Conservation (phyloP, 2,329 filamentous ascomycete species). For the Rasamsonia emersonii region DNA sequence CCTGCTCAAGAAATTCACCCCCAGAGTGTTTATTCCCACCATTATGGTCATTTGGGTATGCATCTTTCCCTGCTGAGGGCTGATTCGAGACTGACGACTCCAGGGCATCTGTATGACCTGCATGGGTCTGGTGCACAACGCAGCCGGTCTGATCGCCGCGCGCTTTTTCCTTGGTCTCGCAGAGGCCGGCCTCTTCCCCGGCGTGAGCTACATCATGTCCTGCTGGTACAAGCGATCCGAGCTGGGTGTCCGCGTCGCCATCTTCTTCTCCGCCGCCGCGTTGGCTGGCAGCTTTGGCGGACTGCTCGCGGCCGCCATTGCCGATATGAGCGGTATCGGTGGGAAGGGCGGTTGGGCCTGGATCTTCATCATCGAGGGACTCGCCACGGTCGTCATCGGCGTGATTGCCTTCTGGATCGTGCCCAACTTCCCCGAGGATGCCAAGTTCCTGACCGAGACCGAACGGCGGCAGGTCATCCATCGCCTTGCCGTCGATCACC, state of each 20-base stretch:
- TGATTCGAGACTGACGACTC: slow-evolving; percentile 15
- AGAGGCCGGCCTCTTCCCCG: slow-evolving; percentile 52
- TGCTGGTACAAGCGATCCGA: slow-evolving; percentile 81
- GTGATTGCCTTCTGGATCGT: slow-evolving; percentile 67
- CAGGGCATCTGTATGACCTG: slow-evolving; percentile 37
- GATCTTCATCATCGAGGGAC: slow-evolving; percentile 72
- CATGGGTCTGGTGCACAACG: slow-evolving; percentile 40
- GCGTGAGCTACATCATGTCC: slow-evolving; percentile 70
- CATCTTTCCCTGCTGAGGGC: slow-evolving; percentile 27
- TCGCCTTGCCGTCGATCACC: slow-evolving; percentile 61
- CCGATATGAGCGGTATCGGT: slow-evolving; percentile 69
- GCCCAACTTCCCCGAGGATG: slow-evolving; percentile 71
- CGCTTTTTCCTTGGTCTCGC: slow-evolving; percentile 38
- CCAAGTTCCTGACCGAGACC: slow-evolving; percentile 59
- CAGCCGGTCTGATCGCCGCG: slow-evolving; percentile 38
- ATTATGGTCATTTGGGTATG: slow-evolving; percentile 61
- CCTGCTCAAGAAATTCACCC: slow-evolving; percentile 65
- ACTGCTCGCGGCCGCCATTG: slow-evolving; percentile 74
- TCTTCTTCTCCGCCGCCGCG: slow-evolving; percentile 78
- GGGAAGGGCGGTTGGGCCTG: slow-evolving; percentile 61
- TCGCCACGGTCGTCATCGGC: slow-evolving; percentile 61
- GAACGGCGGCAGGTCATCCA: slow-evolving; percentile 66
- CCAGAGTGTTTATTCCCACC: slow-evolving; percentile 68
- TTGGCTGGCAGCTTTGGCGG: slow-evolving; percentile 79
- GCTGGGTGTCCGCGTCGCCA: slow-evolving; percentile 68